Percentiles rank a stretch among this genome's conserved stretches.
Evolutionary conservation across 768 basidiomycete genomes (phyloP).

Genomic region (Leccinum truebloodii): DNA sequence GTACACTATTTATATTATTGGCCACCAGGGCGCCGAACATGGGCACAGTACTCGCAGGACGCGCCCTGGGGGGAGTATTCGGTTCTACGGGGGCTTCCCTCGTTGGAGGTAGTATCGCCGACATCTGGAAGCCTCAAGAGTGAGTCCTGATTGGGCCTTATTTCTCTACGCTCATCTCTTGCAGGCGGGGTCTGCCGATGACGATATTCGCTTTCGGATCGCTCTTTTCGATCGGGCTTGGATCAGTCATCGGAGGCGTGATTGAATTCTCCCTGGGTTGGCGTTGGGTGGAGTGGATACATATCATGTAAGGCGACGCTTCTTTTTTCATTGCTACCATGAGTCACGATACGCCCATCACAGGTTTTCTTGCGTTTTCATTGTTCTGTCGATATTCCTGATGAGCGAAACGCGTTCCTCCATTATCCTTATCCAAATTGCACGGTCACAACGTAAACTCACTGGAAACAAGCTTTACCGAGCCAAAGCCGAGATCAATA

Average conservation of each 20-base stretch:
- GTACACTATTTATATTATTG: neutral
- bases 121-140: constrained; percentile 66
- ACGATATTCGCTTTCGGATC: constrained; percentile 62
- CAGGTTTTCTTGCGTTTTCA: constrained; percentile 53
- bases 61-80: constrained; percentile 62
- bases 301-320: constrained; percentile 48
- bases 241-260: constrained; percentile 64
- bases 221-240: constrained; percentile 59
- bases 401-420: constrained; percentile 74
- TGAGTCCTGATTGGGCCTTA: constrained; percentile 30
- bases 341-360: constrained; percentile 4
- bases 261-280: constrained; percentile 63
- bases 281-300: constrained; percentile 85
- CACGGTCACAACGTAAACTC: constrained; percentile 60
- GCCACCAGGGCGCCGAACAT: constrained; percentile 43
- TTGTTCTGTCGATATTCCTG: constrained; percentile 50
- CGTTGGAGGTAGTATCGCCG: constrained; percentile 69
- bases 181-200: constrained; percentile 77
- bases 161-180: neutral
- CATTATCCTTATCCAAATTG: constrained; percentile 66
- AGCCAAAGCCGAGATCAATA: constrained; percentile 63
- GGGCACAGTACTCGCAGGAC: constrained; percentile 55
- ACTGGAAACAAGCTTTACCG: constrained; percentile 63
- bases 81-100: constrained; percentile 66
- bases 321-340: neutral